Base-by-base conservation (phyloP, 148 eudicot species). In the Camellia lanceoleosa region DNA sequence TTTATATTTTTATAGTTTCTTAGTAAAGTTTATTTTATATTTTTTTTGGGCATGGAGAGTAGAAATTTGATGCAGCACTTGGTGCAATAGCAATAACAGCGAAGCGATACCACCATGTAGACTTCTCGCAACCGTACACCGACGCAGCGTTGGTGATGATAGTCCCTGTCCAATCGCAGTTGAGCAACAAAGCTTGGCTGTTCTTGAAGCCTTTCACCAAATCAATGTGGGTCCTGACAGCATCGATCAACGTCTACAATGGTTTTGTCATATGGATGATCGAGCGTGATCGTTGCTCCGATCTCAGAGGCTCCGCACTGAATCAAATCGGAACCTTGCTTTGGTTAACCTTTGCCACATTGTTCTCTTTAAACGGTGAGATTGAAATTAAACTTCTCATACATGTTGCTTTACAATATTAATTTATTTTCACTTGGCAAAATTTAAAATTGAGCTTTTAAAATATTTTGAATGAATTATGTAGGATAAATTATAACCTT, bases 191-290 rank as follows among this genome's bases (percentile, higher is more conserved):
- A 30, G 76, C 80, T 12, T 79, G 82, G 85, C 72, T 83, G 19
- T 83, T 83, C 73, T 5, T 75, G 68, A 83, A 83, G 77, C 82
- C 85, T 13, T 83, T 83, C 82, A 79, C 85, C 12, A 61, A 7
- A 44, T 16, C 63, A 13, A 83, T 83, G 85, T 83, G 85, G 85
- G 1, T 63, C 23, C 54, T 83, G 0, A 83, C 58, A 46, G 60
- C 56, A 5, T 20, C 16, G 20, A 75, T 79, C 5, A 83, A 71
- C 23, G 44, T 79, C 56, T 83, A 74, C 67, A 83, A 83, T 63
- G 85, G 82, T 38, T 83, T 83, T 3, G 79, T 79, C 30, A 41
- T 83, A 20, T 83, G 85, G 85, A 59, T 80, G 47, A 79, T 83
- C 18, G 85, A 83, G 74, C 42, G 80, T 64, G 71, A 80, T 49